Base-by-base conservation (phyloP, 2,329 filamentous ascomycete genomes). In the Didymella lethalis region DNA sequence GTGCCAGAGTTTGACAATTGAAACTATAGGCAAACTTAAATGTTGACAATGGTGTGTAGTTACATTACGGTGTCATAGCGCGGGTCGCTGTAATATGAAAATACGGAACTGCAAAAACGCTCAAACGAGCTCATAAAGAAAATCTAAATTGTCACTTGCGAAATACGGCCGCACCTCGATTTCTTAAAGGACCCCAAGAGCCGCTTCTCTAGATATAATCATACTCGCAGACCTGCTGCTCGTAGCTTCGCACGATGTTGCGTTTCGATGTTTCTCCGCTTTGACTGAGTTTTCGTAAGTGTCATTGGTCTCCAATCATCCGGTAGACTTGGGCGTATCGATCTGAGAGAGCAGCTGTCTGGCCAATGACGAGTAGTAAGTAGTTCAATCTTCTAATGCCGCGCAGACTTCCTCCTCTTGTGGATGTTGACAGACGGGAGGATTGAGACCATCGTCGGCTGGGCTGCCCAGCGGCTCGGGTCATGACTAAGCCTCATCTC, bases 101-200 rank as follows among this genome's bases (percentile, higher is more conserved):
- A 36, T 11, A 43, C 31, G 20, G 46, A 43, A 28, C 34, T 59
- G 20, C 32, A 31, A 54, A 54, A 44, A 23, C 41, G 56, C 56
- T 59, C 50, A 59, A 54, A 59, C 14, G 29, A 54, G 56, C 56
- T 54, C 56, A 54, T 16, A 31, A 4, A 26, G 25, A 12, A 23
- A 14, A 14, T 29, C 23, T 51, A 43, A 26, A 38, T 8, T 31
- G n/a, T 28, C 32, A n/a, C 8, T 47, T 54, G 43, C 47, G 28
- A 48, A 50, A 47, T 29, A 18, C 23, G 14, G 18, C 20, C 41
- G 4, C n/a, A 26, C 38, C 16, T 23, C 11, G 11, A 43, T 8
- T 7, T 38, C 6, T 50, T 54, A 59, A 54, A 25, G 7, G 36
- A 26, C 43, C n/a, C 7, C 44, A 23, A 26, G 18, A 8, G 20